phyloP scores from a whole-genome alignment of 2,329 filamentous ascomycete genomes.

The Massarina eburnea region DNA sequence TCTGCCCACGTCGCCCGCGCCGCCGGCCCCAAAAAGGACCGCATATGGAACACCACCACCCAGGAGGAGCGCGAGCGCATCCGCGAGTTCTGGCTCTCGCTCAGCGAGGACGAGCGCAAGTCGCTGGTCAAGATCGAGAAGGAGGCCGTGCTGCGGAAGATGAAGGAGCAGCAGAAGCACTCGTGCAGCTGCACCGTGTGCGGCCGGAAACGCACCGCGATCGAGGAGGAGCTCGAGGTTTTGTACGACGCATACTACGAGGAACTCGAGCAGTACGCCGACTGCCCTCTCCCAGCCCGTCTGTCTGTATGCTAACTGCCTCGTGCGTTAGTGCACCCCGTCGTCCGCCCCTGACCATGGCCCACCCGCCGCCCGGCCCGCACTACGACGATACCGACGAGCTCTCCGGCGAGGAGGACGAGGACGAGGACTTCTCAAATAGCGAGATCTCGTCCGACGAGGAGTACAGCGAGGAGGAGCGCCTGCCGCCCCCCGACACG shows the following conservation, averaged over 20 bases:
- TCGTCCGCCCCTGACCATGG: constrained; percentile 60
- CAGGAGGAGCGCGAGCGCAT: constrained; percentile 95
- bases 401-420: constrained; percentile 58
- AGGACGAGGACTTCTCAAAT: constrained; percentile 51
- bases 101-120: constrained; percentile 92
- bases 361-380: constrained; percentile 71
- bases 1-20: constrained; percentile 47
- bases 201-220: constrained; percentile 91
- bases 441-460: constrained; percentile 69
- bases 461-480: constrained; percentile 66
- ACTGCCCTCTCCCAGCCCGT: constrained; percentile 70
- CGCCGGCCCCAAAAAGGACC: constrained; percentile 63
- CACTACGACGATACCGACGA: constrained; percentile 59
- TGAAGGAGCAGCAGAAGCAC: constrained; percentile 99
- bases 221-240: constrained; percentile 96
- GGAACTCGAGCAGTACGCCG: constrained; percentile 95
- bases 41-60: constrained; percentile 96
- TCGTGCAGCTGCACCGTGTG: constrained; percentile 98
- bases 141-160: constrained; percentile 95
- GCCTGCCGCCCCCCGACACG: constrained; percentile 66
- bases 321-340: constrained; percentile 56
- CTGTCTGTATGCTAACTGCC: constrained; percentile 66
- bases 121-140: constrained; percentile 98
- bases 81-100: constrained; percentile 94
- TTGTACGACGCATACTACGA: constrained; percentile 98